Base-by-base conservation (phyloP, 2,329 filamentous ascomycete genomes). In the Trichophyton simii region DNA sequence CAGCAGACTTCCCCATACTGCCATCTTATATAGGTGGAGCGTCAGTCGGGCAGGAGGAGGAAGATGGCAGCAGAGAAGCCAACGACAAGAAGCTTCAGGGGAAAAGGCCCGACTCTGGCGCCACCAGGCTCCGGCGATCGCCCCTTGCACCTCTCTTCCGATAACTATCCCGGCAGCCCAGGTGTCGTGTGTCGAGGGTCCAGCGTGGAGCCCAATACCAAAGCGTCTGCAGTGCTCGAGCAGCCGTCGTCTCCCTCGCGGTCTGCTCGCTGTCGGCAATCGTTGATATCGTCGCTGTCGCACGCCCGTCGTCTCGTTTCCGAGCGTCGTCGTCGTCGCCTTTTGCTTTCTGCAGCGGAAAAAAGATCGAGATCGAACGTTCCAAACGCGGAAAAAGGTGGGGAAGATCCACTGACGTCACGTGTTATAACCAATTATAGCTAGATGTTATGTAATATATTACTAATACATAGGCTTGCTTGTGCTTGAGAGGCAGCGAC, bases 1-100 rank as follows among this genome's bases (percentile, higher is more conserved):
- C 62, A 61, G 61, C 60, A 59, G 63, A 64, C 63, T 68, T 69
- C 62, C 66, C 65, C 70, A 71, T 72, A 57, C 59, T 71, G 63
- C 68, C 70, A 58, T 58, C 28, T 58, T 58, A 46, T 20, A 58
- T 13, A 31, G 36, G 22, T 31, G 52, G 13, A 55, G 52, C 52
- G 41, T 22, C n/a, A 20, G 57, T 58, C 41, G 22, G 57, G 8
- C 36, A 58, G 42, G 34, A 31, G 57, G 41, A 44, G n/a, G 41
- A 44, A 44, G 41, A 44, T 44, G 15, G n/a, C 41, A 44, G 41
- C n/a, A n/a, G 8, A 18, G n/a, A 18, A 18, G 41, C n/a, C 41
- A 44, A 15, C 15, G n/a, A 20, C 6, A 4, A 22, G 20, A 34
- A 58, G 36, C 57, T 42, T 36, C n/a, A 44, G 18, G n/a, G n/a